A percentile compares a stretch with the other conserved stretches of the same genome.
These are phyloP conservation scores for Turritis glabra DNA, from an alignment of 345 rosid genomes.

Conservation along the genomic window DNA sequence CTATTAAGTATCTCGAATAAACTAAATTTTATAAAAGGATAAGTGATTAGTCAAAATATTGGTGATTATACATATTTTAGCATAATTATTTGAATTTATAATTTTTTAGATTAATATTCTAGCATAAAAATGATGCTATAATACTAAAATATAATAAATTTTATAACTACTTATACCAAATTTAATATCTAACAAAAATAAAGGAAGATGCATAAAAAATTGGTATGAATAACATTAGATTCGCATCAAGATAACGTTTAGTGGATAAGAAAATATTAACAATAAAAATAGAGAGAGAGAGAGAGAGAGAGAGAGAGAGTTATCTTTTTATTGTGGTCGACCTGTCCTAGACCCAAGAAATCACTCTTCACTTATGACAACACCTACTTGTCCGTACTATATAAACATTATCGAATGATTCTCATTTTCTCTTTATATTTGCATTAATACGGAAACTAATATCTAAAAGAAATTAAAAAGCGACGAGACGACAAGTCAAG, in stretches of 20 bases:
- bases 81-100: no score
- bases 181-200: no score
- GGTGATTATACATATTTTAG: no score
- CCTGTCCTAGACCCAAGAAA: conserved; percentile 39
- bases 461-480: conserved; percentile 16
- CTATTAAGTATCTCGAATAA: no score
- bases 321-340: conserved; percentile 30
- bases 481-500: conserved; percentile 44
- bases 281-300: background rate
- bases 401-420: conserved; percentile 35
- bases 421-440: conserved; percentile 27
- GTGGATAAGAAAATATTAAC: background rate
- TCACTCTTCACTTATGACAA: conserved; percentile 39
- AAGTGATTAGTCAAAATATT: no score
- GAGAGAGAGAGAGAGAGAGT: background rate
- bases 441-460: background rate
- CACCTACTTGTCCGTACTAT: conserved; percentile 58
- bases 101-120: no score
- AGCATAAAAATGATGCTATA: no score
- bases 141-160: no score
- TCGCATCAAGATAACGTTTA: conserved; percentile 20
- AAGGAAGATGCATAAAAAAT: background rate
- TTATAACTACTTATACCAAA: no score
- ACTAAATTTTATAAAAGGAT: no score
- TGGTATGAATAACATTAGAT: conserved; percentile 5